A percentile compares a stretch with the other conserved stretches of the same genome.
Conservation (phyloP, 164 flowering plant species). For the Magnolia kwangsiensis region DNA sequence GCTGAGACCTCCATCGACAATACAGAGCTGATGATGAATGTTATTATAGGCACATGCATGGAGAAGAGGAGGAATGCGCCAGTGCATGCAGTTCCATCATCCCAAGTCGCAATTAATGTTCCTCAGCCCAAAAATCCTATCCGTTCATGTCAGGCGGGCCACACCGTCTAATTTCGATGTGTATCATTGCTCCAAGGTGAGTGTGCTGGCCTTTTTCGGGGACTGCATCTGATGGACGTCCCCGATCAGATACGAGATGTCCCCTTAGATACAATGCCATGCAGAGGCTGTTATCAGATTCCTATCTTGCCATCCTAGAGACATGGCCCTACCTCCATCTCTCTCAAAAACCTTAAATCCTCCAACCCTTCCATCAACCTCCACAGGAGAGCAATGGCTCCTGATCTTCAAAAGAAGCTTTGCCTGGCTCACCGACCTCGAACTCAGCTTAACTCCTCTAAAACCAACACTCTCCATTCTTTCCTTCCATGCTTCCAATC, state of each 20-base stretch:
- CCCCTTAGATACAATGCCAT: conserved; percentile 39
- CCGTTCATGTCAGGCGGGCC: not conserved
- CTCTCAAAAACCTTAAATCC: conserved; percentile 60
- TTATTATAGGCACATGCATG: too few species aligned
- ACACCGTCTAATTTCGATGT: not conserved
- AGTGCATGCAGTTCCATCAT: too few species aligned
- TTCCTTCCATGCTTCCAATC: conserved; percentile 54
- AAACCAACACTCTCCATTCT: conserved; percentile 66
- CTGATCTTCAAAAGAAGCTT: conserved; percentile 63
- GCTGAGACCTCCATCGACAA: too few species aligned
- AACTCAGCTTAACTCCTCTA: conserved; percentile 43
- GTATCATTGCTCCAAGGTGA: not conserved
- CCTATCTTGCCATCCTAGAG: conserved; percentile 74
- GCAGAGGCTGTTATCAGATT: conserved; percentile 59
- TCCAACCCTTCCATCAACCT: conserved; percentile 38
- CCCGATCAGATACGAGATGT: not conserved
- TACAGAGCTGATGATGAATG: too few species aligned
- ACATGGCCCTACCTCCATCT: conserved; percentile 56
- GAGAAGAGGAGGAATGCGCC: too few species aligned
- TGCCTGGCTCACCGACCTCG: conserved; percentile 59
- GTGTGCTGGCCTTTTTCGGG: not conserved
- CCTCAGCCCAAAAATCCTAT: not conserved
- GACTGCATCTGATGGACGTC: not conserved
- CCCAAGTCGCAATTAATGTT: too few species aligned
- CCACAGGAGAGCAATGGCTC: conserved; percentile 37